Percentiles rank a stretch among this genome's conserved stretches.
Evolutionary conservation across 208 protist species (phyloP).

Genomic region (Wallacemonas sp.): DNA sequence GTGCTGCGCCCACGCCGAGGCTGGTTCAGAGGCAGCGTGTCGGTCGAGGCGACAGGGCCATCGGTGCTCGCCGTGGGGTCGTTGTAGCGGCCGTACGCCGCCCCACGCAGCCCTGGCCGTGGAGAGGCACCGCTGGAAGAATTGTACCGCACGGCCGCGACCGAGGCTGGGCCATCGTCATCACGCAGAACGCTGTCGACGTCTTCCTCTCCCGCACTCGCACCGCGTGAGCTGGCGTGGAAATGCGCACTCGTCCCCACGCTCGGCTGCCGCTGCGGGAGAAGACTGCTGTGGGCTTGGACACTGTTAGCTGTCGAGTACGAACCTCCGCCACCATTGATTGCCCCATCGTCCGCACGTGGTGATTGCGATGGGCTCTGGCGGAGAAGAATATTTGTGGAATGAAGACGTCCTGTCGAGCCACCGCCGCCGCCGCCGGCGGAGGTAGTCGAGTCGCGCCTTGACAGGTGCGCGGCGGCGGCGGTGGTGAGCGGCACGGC

Average conservation of each 20-base stretch:
- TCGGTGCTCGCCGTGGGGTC: neutral
- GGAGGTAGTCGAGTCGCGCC: slow-evolving; percentile 4
- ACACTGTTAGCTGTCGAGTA: neutral
- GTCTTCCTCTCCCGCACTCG: slow-evolving; percentile 1
- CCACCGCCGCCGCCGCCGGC: no score
- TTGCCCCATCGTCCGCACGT: neutral
- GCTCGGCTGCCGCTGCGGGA: slow-evolving; percentile 5
- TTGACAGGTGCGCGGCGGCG: neutral
- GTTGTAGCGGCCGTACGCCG: no score
- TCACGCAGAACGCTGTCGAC: slow-evolving; percentile 2
- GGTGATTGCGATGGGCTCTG: neutral
- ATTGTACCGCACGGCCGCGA: neutral
- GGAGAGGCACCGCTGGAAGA: neutral
- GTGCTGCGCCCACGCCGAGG: neutral
- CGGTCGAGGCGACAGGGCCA: neutral
- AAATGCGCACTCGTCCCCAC: neutral
- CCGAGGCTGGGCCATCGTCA: neutral
- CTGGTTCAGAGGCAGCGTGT: neutral
- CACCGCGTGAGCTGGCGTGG: neutral
- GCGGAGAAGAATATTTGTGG: slow-evolving; percentile 5
- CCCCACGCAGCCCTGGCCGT: no score
- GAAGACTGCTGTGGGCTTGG: neutral
- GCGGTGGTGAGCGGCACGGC: neutral
- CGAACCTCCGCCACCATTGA: neutral
- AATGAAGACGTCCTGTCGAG: neutral